phyloP scores from a whole-genome alignment of 1,284 basidiomycete species.

The Phaffia rhodozyma region DNA sequence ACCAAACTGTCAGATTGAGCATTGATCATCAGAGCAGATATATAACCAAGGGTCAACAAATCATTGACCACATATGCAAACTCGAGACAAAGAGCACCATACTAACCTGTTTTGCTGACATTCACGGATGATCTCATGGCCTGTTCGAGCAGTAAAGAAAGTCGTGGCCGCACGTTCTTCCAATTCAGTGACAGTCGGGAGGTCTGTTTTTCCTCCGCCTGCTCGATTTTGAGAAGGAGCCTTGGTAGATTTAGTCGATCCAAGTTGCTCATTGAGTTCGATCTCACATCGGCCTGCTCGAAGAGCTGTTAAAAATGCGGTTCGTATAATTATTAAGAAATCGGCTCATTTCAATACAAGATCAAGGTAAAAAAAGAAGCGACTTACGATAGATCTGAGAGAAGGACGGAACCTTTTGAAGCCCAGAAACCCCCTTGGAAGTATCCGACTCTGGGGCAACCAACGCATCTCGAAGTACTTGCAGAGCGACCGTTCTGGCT shows the following conservation, averaged over 20 bases:
- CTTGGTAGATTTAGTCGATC: not conserved
- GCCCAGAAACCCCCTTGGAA: not conserved
- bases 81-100: not conserved
- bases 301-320: not conserved
- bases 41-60: not conserved
- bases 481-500: slow-evolving; percentile 59
- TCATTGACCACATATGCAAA: not conserved
- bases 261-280: slow-evolving; percentile 11
- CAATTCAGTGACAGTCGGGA: not conserved
- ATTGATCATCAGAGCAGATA: not conserved
- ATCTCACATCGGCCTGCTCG: slow-evolving; percentile 13
- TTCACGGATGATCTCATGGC: slow-evolving; percentile 29
- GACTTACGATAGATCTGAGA: slow-evolving; percentile 1
- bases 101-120: slow-evolving; percentile 44
- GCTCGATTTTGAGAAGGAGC: not conserved
- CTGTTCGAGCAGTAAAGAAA: slow-evolving; percentile 22
- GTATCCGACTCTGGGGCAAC: slow-evolving; percentile 37
- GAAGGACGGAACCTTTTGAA: slow-evolving; percentile 4
- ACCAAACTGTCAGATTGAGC: slow-evolving; percentile 25
- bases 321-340: too few relatives aligned
- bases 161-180: slow-evolving; percentile 8
- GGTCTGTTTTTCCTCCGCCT: not conserved
- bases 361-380: not conserved
- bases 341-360: not conserved
- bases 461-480: slow-evolving; percentile 69